phyloP scores from a whole-genome alignment of 106 monocot genomes.

The Allium cepa region DNA sequence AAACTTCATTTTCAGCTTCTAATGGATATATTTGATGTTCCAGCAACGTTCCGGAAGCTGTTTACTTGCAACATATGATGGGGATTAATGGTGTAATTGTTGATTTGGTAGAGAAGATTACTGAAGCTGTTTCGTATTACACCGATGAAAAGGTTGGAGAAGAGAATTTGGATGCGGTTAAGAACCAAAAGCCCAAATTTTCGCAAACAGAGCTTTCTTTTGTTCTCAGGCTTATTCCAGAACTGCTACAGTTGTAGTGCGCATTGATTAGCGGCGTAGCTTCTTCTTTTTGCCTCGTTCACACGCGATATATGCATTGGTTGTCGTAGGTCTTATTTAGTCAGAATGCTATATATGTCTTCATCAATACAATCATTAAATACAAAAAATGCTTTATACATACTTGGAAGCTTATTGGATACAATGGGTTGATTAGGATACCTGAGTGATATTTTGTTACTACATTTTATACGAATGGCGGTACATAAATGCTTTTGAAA shows the following conservation, averaged over 20 bases:
- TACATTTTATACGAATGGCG: too few species aligned
- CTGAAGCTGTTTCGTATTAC: constrained; percentile 53
- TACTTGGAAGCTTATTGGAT: too few species aligned
- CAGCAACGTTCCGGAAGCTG: constrained; percentile 81
- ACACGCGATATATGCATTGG: too few species aligned
- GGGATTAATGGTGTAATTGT: constrained; percentile 87
- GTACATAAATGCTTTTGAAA: too few species aligned
- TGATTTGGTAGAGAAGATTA: constrained; percentile 70
- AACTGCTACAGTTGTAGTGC: background rate
- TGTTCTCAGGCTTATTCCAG: constrained; percentile 54
- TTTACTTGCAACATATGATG: constrained; percentile 90
- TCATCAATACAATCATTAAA: too few species aligned
- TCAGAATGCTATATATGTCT: too few species aligned
- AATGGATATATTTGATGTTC: background rate
- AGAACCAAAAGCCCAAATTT: constrained; percentile 38
- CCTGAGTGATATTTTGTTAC: too few species aligned
- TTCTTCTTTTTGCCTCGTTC: too few species aligned
- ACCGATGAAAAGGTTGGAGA: background rate
- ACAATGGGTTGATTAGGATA: too few species aligned
- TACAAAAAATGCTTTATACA: too few species aligned
- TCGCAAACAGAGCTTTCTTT: constrained; percentile 58
- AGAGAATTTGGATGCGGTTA: background rate
- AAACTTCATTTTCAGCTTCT: background rate
- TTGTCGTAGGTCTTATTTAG: too few species aligned
- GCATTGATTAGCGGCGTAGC: background rate